These are phyloP conservation scores for Deuterostichococcus epilithicus DNA, from an alignment of 139 green algal species.

Conservation along the genomic window DNA sequence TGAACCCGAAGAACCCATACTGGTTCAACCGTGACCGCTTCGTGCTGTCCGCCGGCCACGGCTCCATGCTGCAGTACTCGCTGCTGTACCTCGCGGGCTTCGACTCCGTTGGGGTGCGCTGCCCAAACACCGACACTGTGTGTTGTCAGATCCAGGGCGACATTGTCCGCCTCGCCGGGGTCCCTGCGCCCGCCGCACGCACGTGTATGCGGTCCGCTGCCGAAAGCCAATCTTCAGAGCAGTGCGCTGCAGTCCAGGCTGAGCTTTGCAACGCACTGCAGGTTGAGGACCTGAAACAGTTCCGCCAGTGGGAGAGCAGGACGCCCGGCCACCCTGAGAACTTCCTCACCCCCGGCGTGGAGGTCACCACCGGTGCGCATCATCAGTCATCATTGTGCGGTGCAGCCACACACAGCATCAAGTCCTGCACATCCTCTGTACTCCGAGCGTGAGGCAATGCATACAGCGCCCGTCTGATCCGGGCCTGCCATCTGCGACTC, in stretches of 20 bases:
- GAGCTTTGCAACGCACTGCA: too few species aligned
- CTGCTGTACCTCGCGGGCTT: slow-evolving; percentile 96
- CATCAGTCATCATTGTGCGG: background rate
- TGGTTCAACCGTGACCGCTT: slow-evolving; percentile 98
- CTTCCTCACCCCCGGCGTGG: slow-evolving; percentile 91
- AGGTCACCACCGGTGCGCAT: slow-evolving; percentile 88
- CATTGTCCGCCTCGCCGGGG: too few species aligned
- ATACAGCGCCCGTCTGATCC: too few species aligned
- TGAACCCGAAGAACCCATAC: slow-evolving; percentile 92
- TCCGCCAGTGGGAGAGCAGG: slow-evolving; percentile 91
- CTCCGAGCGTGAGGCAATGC: too few species aligned
- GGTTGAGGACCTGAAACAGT: slow-evolving; percentile 95
- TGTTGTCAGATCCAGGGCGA: too few species aligned
- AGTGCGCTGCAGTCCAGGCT: too few species aligned
- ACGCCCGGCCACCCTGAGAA: slow-evolving; percentile 98
- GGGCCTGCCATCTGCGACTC: background rate
- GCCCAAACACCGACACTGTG: too few species aligned
- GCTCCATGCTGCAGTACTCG: slow-evolving; percentile 98
- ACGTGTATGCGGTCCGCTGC: too few species aligned
- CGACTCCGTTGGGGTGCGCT: slow-evolving; percentile 59
- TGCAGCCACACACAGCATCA: background rate
- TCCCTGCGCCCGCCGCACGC: too few species aligned
- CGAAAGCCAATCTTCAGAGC: too few species aligned
- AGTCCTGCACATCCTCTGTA: too few species aligned
- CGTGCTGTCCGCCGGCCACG: slow-evolving; percentile 97